phyloP scores from a whole-genome alignment of 2,329 filamentous ascomycete genomes.

The Cladophialophora psammophila region DNA sequence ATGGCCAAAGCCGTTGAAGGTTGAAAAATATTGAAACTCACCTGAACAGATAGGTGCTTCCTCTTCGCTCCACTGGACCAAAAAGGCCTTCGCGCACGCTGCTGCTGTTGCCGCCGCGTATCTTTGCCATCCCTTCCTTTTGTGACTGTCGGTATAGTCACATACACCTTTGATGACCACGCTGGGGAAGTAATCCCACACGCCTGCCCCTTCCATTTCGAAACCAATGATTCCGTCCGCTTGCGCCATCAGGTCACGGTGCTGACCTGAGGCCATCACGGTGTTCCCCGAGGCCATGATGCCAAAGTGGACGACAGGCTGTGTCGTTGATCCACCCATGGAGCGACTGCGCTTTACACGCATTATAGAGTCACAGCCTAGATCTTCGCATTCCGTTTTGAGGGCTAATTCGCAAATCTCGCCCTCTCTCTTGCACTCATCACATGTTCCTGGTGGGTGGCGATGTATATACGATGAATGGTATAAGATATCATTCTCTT shows the following conservation, averaged over 20 bases:
- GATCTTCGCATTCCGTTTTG: slow-evolving; percentile 5
- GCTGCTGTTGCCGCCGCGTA: slow-evolving; percentile 33
- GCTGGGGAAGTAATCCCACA: slow-evolving; percentile 33
- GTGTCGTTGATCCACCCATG: neutral
- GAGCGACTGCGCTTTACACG: neutral
- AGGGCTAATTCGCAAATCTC: neutral
- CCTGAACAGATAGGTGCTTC: too few relatives aligned
- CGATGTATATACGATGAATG: neutral
- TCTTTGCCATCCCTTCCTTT: slow-evolving; percentile 31
- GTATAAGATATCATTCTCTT: neutral
- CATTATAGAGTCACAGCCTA: slow-evolving; percentile 1
- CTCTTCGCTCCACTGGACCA: neutral
- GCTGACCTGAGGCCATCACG: slow-evolving; percentile 50
- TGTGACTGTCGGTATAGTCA: slow-evolving; percentile 36
- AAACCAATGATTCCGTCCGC: slow-evolving; percentile 35
- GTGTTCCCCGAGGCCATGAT: slow-evolving; percentile 50
- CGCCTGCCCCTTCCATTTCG: slow-evolving; percentile 38
- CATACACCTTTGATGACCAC: slow-evolving; percentile 35
- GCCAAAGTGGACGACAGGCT: slow-evolving; percentile 45
- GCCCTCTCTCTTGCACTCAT: neutral
- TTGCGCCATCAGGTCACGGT: slow-evolving; percentile 47
- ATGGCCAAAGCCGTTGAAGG: too few relatives aligned
- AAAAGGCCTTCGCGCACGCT: slow-evolving; percentile 13
- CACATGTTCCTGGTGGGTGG: neutral
- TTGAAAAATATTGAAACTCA: too few relatives aligned